Evolutionary conservation across 495 filamentous ascomycete species (phyloP), one percentile per base, ranked within the genome.

Genomic region (Daldinia grandis): DNA sequence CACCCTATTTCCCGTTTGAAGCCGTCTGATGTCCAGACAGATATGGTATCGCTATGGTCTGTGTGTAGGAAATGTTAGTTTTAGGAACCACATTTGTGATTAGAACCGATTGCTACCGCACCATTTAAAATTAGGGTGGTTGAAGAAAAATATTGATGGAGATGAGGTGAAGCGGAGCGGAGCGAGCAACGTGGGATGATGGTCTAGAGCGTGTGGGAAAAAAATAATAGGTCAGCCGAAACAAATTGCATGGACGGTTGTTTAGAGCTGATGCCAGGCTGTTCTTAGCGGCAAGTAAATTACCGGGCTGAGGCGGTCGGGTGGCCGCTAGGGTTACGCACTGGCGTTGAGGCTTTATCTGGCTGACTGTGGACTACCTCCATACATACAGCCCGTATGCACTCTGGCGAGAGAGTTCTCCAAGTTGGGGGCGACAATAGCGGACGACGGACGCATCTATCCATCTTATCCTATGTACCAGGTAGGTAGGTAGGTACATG

Each of bases 291-390:
- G 71, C 69, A 69, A 73, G 66, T 70, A 70, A 71, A 74, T 74
- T 74, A 69, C 71, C 71, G 71, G 71, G 71, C 71, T 74, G 71
- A 74, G 50, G 71, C 71, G 66, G 62, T 69, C 66, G 71, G 67
- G 62, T 66, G 66, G 59, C 49, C 51, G 50, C 44, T 55, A 42
- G 44, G 58, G 61, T 59, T 30, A 14, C 27, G 31, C 57, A 50
- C 44, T 58, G 65, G 66, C 49, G 66, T 38, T 73, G 71, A 70
- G 66, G 66, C 66, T 69, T 69, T 68, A 72, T 56, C 53, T 56
- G 28, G 53, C 17, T 56, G 30, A 21, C 42, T 47, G 4, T n/a
- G 37, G 37, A 40, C 37, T 38, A 37, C 35, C 7, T 37, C 7
- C 35, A 8, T 37, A 37, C 2, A 1, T 5, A 37, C 35, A 37